Conservation (phyloP, 140 eudicot genomes). For the Cichorium intybus region DNA sequence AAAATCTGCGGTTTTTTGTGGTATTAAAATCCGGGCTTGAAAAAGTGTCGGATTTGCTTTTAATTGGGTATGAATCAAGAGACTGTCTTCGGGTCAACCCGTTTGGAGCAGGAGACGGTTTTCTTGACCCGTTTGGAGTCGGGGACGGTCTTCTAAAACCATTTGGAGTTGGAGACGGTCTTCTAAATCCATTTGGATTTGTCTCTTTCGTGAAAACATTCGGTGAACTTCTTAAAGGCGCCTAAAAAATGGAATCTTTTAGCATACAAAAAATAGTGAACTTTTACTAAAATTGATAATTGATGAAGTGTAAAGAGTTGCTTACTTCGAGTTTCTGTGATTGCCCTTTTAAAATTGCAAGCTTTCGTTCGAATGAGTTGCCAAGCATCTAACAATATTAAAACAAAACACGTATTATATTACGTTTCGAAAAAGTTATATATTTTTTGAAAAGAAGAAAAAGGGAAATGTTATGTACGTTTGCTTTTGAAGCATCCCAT, state of each 20-base stretch:
- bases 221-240: slow-evolving; percentile 38
- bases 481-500: slow-evolving; percentile 70
- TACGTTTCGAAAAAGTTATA: background rate
- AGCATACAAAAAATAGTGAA: slow-evolving; percentile 1
- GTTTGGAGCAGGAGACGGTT: slow-evolving; percentile 32
- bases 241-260: slow-evolving; percentile 22
- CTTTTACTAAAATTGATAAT: background rate
- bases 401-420: slow-evolving; percentile 5
- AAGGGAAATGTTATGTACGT: slow-evolving; percentile 36
- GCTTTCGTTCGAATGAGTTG: slow-evolving; percentile 75
- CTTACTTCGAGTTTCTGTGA: slow-evolving; percentile 61
- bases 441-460: background rate
- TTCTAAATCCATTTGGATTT: slow-evolving; percentile 32
- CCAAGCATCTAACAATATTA: slow-evolving; percentile 54
- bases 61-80: slow-evolving; percentile 31
- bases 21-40: slow-evolving; percentile 18
- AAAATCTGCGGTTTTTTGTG: slow-evolving; percentile 33
- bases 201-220: slow-evolving; percentile 38
- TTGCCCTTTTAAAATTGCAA: slow-evolving; percentile 59
- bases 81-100: slow-evolving; percentile 42
- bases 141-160: slow-evolving; percentile 34
- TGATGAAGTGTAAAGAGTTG: slow-evolving; percentile 6
- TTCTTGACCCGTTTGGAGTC: slow-evolving; percentile 28
- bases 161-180: slow-evolving; percentile 30
- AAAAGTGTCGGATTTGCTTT: slow-evolving; percentile 29